Base-by-base conservation (phyloP, 371 early-diverging fungal genomes). In the Mortierella sp. region DNA sequence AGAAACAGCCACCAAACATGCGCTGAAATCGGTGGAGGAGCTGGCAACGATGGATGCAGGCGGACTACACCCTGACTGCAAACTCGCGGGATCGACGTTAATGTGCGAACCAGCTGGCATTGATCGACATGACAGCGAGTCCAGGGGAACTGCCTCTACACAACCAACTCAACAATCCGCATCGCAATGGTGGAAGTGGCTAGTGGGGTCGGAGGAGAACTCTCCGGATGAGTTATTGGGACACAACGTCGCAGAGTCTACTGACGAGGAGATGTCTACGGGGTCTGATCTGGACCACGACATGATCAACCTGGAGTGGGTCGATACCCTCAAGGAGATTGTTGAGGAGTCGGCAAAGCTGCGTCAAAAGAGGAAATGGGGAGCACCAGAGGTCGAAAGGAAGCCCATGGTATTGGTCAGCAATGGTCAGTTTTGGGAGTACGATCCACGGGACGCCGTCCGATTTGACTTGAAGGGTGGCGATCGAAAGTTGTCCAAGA, bases 61-160 rank as follows among this genome's bases (percentile, higher is more conserved):
- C 41, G 84, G 78, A 18, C 76, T 84, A n/a, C 84, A 84, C 63
- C 84, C 84, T 7, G 81, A 84, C 70, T 84, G 84, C 51, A 80
- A 78, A 12, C 74, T 84, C n/a, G 78, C 60, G 5, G 84, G 84
- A 21, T 46, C 60, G 1, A 35, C 72, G 5, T n/a, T 78, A 14
- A 35, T 81, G 65, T 84, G 84, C 70, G 84, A 84, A 29, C 84
- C 84, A 16, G 78, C 81, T 11, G 72, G 70, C 3, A 70, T 74
- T 24, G 63, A 65, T 24, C 27, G 21, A 16, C 73, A 70, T 10
- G 60, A 55, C 21, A 16, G 29, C 8, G 60, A 46, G 72, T 14
- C 58, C 49, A 63, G 35, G 32, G 41, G 38, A 35, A 44, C 29
- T n/a, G 5, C 18, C 21, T 44, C 29, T 32, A 8, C 21, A 4